Evolutionary conservation across 495 filamentous ascomycete species (phyloP).

Genomic region (Umbilicaria muhlenbergii): DNA sequence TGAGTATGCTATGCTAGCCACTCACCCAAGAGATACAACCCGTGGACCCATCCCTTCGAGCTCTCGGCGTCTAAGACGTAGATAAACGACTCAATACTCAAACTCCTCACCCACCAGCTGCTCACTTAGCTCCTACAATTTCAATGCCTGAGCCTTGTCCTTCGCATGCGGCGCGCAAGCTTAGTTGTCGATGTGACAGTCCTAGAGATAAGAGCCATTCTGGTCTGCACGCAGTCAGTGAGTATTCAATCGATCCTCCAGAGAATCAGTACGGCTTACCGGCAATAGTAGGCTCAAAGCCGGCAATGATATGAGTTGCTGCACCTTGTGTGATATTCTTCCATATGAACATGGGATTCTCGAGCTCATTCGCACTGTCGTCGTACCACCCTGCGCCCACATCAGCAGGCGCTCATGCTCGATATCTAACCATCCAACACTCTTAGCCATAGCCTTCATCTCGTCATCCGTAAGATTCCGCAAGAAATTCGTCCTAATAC

Average conservation of each 20-base stretch:
- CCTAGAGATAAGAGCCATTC: slow-evolving; percentile 17
- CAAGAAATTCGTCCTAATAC: slow-evolving; percentile 19
- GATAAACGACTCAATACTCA: neutral
- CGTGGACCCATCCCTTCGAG: too few relatives aligned
- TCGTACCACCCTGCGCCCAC: neutral
- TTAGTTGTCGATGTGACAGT: slow-evolving; percentile 16
- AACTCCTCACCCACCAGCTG: slow-evolving; percentile 30
- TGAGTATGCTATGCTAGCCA: too few relatives aligned
- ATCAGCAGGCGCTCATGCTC: too few relatives aligned
- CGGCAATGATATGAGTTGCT: slow-evolving; percentile 42
- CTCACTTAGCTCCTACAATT: slow-evolving; percentile 34
- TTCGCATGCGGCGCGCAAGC: slow-evolving; percentile 17
- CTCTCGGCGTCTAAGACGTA: too few relatives aligned
- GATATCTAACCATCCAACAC: too few relatives aligned
- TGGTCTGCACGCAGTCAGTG: neutral
- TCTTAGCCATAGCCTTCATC: too few relatives aligned
- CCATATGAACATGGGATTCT: neutral
- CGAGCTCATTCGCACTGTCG: neutral
- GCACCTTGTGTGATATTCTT: slow-evolving; percentile 36
- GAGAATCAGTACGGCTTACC: slow-evolving; percentile 14
- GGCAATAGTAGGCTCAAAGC: slow-evolving; percentile 34
- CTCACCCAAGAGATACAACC: too few relatives aligned
- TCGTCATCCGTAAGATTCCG: too few relatives aligned
- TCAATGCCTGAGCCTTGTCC: slow-evolving; percentile 21
- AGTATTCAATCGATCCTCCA: neutral